Evolutionary conservation across 1,139 yeast species (phyloP).

Genomic region (Eremothecium sinecaudum): DNA sequence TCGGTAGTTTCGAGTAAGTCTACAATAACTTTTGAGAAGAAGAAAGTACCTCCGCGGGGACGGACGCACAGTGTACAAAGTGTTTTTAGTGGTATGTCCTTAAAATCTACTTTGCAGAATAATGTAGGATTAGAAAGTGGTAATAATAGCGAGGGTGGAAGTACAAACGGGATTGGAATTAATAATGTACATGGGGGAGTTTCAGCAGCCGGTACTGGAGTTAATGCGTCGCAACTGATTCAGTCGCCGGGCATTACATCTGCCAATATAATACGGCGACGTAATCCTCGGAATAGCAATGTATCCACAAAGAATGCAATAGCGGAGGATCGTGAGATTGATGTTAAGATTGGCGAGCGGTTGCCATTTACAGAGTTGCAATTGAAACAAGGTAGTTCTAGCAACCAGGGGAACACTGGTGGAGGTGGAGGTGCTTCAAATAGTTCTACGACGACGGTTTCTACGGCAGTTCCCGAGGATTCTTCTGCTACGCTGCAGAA

Average conservation of each 20-base stretch:
- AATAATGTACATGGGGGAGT: constrained; percentile 1
- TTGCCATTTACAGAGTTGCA: constrained; percentile 24
- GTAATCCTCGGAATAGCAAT: constrained; percentile 2
- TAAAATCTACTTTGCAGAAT: constrained; percentile 33
- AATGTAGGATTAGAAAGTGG: constrained; percentile 6
- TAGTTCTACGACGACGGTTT: constrained; percentile 2
- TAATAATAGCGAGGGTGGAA: constrained; percentile 10
- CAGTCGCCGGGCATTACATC: constrained; percentile 29
- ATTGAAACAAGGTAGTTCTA: constrained; percentile 10
- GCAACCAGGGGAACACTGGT: constrained; percentile 2
- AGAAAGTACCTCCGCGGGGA: constrained; percentile 40
- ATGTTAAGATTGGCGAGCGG: constrained; percentile 29
- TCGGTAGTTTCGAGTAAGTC: constrained; percentile 16
- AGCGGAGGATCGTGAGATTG: constrained; percentile 6
- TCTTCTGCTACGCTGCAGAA: constrained; percentile 4
- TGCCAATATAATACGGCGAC: constrained; percentile 15
- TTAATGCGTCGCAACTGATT: constrained; percentile 23
- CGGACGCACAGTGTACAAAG: constrained; percentile 56
- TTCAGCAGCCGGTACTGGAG: constrained; percentile 8
- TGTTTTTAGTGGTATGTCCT: constrained; percentile 52
- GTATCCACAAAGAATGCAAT: constrained; percentile 1
- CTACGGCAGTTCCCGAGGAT: constrained; percentile 4
- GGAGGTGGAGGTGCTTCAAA: constrained; percentile 1
- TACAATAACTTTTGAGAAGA: constrained; percentile 41
- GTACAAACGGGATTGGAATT: not conserved